Conservation (phyloP, 805 yeast species). For the Saturnispora sanitii region DNA sequence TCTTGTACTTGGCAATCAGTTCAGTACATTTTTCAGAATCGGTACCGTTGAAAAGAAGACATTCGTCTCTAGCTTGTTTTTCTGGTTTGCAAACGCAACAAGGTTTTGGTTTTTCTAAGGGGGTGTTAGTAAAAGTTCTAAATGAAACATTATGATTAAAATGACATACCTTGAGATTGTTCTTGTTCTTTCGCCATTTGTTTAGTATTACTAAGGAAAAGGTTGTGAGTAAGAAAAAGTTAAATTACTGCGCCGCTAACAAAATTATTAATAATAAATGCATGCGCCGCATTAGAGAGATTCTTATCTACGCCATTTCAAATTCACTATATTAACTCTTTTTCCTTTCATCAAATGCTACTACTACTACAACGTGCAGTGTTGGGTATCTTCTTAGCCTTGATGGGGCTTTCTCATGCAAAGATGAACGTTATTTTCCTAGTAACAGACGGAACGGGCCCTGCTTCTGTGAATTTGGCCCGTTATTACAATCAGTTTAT, state of each 20-base stretch:
- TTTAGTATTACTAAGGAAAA: conserved; percentile 13
- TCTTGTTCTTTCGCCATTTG: conserved; percentile 13
- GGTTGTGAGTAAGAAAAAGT: neutral
- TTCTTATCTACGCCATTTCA: no score
- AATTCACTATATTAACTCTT: no score
- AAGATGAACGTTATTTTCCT: conserved; percentile 76
- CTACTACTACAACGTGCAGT: conserved; percentile 3
- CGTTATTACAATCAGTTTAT: conserved; percentile 62
- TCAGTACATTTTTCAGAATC: conserved; percentile 75
- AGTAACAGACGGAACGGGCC: conserved; percentile 96
- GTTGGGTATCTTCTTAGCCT: neutral
- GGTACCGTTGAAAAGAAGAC: conserved; percentile 71
- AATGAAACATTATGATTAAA: neutral
- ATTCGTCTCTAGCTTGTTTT: conserved; percentile 64
- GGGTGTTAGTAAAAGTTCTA: neutral
- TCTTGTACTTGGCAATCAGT: conserved; percentile 62
- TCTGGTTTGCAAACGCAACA: conserved; percentile 86
- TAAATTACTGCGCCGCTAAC: neutral
- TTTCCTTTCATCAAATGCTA: no score
- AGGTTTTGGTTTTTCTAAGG: conserved; percentile 64
- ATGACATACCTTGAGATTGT: conserved; percentile 16
- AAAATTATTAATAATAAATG: no score
- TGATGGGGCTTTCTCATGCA: neutral
- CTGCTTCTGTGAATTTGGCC: conserved; percentile 72
- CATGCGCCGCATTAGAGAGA: no score